Percentiles rank a stretch among this genome's conserved stretches.
Evolutionary conservation across 108 stramenopile species (phyloP).

Genomic region (Nitzschia sp.): DNA sequence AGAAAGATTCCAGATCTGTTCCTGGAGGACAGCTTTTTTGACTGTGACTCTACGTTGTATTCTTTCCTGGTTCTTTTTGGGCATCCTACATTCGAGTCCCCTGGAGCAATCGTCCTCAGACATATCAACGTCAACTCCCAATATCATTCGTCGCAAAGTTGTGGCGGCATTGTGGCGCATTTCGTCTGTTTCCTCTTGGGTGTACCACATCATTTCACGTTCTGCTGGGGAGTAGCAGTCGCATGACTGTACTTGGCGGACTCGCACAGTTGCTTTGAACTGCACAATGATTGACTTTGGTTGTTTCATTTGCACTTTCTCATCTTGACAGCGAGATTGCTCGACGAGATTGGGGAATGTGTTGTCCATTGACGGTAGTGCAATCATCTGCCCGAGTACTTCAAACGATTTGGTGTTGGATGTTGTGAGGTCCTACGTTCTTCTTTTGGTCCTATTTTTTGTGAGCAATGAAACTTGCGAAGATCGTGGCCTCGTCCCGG

Average conservation of each 20-base stretch:
- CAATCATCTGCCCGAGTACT: no score
- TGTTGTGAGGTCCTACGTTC: no score
- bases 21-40: constrained; percentile 16
- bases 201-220: constrained; percentile 14
- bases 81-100: constrained; percentile 13
- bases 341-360: no score
- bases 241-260: constrained; percentile 15
- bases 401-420: no score
- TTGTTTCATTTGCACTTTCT: no score
- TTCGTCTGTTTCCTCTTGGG: constrained; percentile 3
- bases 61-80: constrained; percentile 16
- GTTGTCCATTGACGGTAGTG: no score
- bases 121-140: constrained; percentile 6
- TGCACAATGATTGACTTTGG: not conserved
- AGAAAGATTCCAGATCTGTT: constrained; percentile 3
- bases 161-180: constrained; percentile 2
- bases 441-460: no score
- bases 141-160: constrained; percentile 13
- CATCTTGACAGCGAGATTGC: no score
- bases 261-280: constrained; percentile 4
- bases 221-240: constrained; percentile 10
- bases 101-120: constrained; percentile 16
- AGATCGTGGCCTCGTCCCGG: no score
- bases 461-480: no score
- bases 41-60: constrained; percentile 8